Evolutionary conservation across 2,329 filamentous ascomycete genomes (phyloP).

Genomic region (Aspergillus sp.): DNA sequence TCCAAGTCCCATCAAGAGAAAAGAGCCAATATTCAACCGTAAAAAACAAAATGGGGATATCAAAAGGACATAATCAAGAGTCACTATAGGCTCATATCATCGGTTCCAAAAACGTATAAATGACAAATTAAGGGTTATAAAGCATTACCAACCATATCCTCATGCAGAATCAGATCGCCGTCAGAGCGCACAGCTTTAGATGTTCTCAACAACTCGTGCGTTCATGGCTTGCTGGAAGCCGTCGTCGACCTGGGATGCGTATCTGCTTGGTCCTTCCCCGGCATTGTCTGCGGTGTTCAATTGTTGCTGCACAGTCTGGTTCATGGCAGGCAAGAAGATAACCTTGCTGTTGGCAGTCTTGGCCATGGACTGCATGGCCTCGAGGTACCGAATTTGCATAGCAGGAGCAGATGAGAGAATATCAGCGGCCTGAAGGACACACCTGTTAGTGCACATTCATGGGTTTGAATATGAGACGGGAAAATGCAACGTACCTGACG

Average conservation of each 20-base stretch:
- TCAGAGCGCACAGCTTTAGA: conserved; percentile 47
- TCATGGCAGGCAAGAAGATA: conserved; percentile 69
- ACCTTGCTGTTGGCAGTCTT: conserved; percentile 87
- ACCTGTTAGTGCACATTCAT: not conserved
- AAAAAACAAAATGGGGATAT: conserved; percentile 8
- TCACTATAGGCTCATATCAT: too few relatives aligned
- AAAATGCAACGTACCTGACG: conserved; percentile 51
- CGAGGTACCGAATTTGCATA: conserved; percentile 97
- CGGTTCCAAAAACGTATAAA: conserved; percentile 2
- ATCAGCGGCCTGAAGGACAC: conserved; percentile 63
- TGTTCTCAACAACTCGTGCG: conserved; percentile 77
- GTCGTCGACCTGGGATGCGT: conserved; percentile 43
- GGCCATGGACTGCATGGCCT: conserved; percentile 98
- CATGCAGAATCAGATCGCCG: conserved; percentile 1
- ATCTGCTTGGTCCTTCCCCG: conserved; percentile 53
- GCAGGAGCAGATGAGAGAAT: conserved; percentile 87
- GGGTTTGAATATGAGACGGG: not conserved
- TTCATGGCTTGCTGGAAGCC: conserved; percentile 79
- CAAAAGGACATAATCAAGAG: too few relatives aligned
- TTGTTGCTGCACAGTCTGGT: conserved; percentile 53
- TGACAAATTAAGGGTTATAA: conserved; percentile 10
- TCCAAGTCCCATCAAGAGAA: too few relatives aligned
- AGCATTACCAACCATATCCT: conserved; percentile 15
- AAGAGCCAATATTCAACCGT: conserved; percentile 5
- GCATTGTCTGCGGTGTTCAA: conserved; percentile 46